Evolutionary conservation across 306 rosid species (phyloP), one percentile per base, ranked within the genome.

Genomic region (Morella rubra): DNA sequence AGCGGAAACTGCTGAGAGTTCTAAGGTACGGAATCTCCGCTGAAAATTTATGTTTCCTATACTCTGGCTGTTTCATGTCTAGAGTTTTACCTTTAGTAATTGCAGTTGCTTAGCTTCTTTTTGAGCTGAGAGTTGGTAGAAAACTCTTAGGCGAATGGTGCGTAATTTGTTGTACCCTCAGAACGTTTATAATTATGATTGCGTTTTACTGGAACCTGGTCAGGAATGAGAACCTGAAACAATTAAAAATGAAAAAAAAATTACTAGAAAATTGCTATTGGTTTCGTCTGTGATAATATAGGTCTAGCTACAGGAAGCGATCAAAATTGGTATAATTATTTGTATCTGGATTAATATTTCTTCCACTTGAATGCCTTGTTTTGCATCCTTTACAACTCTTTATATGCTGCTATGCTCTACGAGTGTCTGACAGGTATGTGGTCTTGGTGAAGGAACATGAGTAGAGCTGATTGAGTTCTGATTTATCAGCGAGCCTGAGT

Each of bases 401-500:
- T 58, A 20, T 58, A 9, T 27, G 37, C 40, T 58, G 67, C 27
- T 41, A 40, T 65, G 24, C 46, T 16, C 7, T 41, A 58, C 27
- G 70, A 9, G 18, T 65, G 13, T 40, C 50, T 65, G 32, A 41
- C 50, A 18, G 8, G 18, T 65, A 41, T 42, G 50, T 65, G 3
- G 52, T 41, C 71, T 65, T 44, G 44, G 44, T 62, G 50, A 79
- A 82, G 82, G 83, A 42, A 53, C 69, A 59, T 72, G 54, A 53
- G 45, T 62, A 76, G 68, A 54, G 49, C 69, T 71, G 66, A 67
- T 40, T 40, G 61, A 81, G 53, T 76, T 61, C 6, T 71, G 51
- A 73, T 53, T 54, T 60, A 6, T 40, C 71, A 40, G 19, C 20
- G 54, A 55, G 44, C 61, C 55, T 32, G 81, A 74, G 75, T 55